These are phyloP conservation scores for Lenzites betulinus DNA, from an alignment of 768 basidiomycete genomes.

Conservation along the genomic window DNA sequence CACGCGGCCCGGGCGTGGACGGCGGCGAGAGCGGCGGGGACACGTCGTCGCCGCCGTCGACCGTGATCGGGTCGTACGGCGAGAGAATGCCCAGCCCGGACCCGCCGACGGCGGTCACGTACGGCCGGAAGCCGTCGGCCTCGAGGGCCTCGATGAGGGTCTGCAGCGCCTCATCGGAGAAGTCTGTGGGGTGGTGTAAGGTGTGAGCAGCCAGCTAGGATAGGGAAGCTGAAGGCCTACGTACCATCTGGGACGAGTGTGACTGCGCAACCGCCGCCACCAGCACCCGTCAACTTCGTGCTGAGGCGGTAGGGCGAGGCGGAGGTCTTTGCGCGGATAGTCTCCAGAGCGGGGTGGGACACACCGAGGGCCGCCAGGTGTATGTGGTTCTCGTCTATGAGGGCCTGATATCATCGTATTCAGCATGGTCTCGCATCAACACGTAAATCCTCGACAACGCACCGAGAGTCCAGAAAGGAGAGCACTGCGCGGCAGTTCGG, in stretches of 20 bases:
- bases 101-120: slow-evolving; percentile 92
- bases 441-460: slow-evolving; percentile 35
- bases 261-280: slow-evolving; percentile 97
- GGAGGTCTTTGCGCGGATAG: slow-evolving; percentile 70
- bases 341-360: slow-evolving; percentile 86
- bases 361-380: slow-evolving; percentile 86
- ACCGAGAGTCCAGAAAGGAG: slow-evolving; percentile 73
- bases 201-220: background rate
- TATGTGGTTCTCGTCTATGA: slow-evolving; percentile 89
- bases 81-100: slow-evolving; percentile 87
- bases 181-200: slow-evolving; percentile 50
- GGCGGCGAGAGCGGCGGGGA: slow-evolving; percentile 27
- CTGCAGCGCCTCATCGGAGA: slow-evolving; percentile 58
- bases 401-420: slow-evolving; percentile 46
- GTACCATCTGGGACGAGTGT: slow-evolving; percentile 92
- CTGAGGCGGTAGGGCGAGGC: slow-evolving; percentile 66
- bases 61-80: slow-evolving; percentile 35
- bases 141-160: slow-evolving; percentile 62
- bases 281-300: slow-evolving; percentile 97
- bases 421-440: background rate
- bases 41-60: slow-evolving; percentile 3
- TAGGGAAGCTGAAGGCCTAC: slow-evolving; percentile 29
- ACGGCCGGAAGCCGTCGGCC: slow-evolving; percentile 72
- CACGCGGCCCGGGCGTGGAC: slow-evolving; percentile 30
- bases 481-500: slow-evolving; percentile 64